Evolutionary conservation across 2,329 filamentous ascomycete genomes (phyloP), one percentile per base, ranked within the genome.

Genomic region (Aspergillus piperis): DNA sequence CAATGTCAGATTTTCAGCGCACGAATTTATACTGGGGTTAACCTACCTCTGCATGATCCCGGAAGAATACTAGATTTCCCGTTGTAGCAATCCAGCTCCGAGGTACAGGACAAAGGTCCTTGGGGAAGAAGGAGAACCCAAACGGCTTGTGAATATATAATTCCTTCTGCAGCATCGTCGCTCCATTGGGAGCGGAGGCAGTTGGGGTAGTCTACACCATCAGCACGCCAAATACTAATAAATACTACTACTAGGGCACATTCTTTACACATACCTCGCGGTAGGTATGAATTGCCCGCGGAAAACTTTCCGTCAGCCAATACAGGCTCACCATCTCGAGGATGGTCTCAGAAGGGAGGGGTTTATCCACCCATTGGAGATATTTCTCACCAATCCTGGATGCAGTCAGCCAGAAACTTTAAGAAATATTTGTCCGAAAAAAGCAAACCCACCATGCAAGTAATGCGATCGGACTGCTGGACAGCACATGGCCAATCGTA

Each of bases 81-180:
- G 71, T 78, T 8, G 64, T 70, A 25, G 73, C 70, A 0, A 72
- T 70, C 73, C 72, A 75, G 5, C 69, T 67, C 68, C 67, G 71
- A 0, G 82, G 81, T 1, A 78, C 56, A 0, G 76, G 71, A 2
- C 71, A 62, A 8, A 83, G 62, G 44, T 84, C 81, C 15, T 68
- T 68, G 0, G 77, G 77, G 60, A 83, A 84, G 10, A 68, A 73
- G 0, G 78, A 82, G 61, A 75, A 82, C 0, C 80, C 82, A 32
- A 81, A 71, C 0, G 81, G 81, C 59, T 82, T 82, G 6, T 77
- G 61, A 51, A 76, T 73, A 58, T 73, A 74, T 11, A 49, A 30
- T 10, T 49, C 44, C 58, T 64, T 38, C 27, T 32, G 25, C 32
- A 58, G 30, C 3, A 23, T 56, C 8, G 30, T 41, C 36, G 36